Percentiles rank a stretch among this genome's conserved stretches.
These are phyloP conservation scores for Fusarium sp. DNA, from an alignment of 2,329 filamentous ascomycete species.

Conservation along the genomic window DNA sequence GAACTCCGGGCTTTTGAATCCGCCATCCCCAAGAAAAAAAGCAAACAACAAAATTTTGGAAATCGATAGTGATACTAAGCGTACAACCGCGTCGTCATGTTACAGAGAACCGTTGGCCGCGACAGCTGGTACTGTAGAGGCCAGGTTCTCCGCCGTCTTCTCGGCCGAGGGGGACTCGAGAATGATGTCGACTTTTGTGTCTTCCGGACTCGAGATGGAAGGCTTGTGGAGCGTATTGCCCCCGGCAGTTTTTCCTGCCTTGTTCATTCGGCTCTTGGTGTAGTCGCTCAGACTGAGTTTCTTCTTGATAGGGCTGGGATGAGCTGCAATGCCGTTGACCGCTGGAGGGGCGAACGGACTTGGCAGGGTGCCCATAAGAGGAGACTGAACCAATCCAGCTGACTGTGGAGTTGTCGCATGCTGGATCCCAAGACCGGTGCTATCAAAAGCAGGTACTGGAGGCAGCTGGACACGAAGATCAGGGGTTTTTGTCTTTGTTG, in stretches of 20 bases:
- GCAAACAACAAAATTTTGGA: conserved; percentile 31
- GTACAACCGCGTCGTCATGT: conserved; percentile 42
- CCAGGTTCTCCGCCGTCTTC: conserved; percentile 43
- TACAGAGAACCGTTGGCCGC: conserved; percentile 45
- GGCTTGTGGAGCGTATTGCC: conserved; percentile 49
- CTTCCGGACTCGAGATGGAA: conserved; percentile 51
- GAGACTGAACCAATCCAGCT: conserved; percentile 61
- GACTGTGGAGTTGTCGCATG: conserved; percentile 61
- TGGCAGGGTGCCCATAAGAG: conserved; percentile 57
- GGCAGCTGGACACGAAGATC: conserved; percentile 69
- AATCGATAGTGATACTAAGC: conserved; percentile 36
- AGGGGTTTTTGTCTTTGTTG: conserved; percentile 54
- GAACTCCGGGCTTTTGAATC: conserved; percentile 49
- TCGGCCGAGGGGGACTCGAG: conserved; percentile 47
- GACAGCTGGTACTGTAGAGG: conserved; percentile 35
- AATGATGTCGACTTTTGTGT: conserved; percentile 52
- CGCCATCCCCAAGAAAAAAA: conserved; percentile 34
- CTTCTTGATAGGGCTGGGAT: conserved; percentile 73
- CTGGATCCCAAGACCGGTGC: conserved; percentile 48
- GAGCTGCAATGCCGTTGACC: conserved; percentile 58
- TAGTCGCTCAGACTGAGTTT: conserved; percentile 76
- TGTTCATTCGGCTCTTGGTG: conserved; percentile 68
- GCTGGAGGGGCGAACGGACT: conserved; percentile 57
- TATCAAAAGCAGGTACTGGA: conserved; percentile 64
- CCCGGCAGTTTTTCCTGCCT: conserved; percentile 55